These are phyloP conservation scores for Begonia loranthoides DNA, from an alignment of 306 rosid genomes.

Conservation along the genomic window DNA sequence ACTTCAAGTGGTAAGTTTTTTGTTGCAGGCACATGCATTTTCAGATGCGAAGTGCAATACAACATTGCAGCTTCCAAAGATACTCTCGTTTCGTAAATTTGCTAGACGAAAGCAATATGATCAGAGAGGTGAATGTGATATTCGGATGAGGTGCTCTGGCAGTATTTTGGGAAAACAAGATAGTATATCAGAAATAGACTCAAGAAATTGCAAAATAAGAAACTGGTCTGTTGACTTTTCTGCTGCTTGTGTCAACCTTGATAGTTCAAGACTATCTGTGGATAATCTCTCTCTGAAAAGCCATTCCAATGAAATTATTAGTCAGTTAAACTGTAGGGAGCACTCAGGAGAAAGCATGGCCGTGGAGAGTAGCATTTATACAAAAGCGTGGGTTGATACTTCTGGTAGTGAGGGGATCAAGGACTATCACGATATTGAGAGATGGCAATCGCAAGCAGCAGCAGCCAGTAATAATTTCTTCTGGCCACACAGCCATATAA, in stretches of 20 bases:
- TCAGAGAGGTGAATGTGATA: slow-evolving; percentile 67
- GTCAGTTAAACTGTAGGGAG: slow-evolving; percentile 81
- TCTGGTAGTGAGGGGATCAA: slow-evolving; percentile 69
- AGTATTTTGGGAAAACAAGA: slow-evolving; percentile 87
- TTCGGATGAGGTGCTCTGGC: slow-evolving; percentile 70
- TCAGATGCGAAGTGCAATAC: slow-evolving; percentile 71
- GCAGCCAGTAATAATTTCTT: slow-evolving; percentile 68
- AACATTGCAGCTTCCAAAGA: slow-evolving; percentile 81
- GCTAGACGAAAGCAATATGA: slow-evolving; percentile 67
- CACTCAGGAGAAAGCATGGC: slow-evolving; percentile 96
- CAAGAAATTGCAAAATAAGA: slow-evolving; percentile 92
- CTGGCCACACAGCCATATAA: slow-evolving; percentile 29
- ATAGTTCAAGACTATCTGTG: slow-evolving; percentile 56
- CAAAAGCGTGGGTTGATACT: slow-evolving; percentile 98
- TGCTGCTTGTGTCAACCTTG: slow-evolving; percentile 70
- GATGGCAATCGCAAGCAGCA: slow-evolving; percentile 99
- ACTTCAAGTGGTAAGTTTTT: slow-evolving; percentile 14
- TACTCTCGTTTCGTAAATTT: slow-evolving; percentile 94
- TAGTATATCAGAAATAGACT: slow-evolving; percentile 89
- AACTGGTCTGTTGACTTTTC: slow-evolving; percentile 98
- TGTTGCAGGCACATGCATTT: slow-evolving; percentile 83
- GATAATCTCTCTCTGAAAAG: slow-evolving; percentile 88
- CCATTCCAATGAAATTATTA: slow-evolving; percentile 82
- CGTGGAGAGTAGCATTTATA: slow-evolving; percentile 71
- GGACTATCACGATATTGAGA: slow-evolving; percentile 88